Conservation (phyloP, 345 rosid species). For the Gossypium thurberi region DNA sequence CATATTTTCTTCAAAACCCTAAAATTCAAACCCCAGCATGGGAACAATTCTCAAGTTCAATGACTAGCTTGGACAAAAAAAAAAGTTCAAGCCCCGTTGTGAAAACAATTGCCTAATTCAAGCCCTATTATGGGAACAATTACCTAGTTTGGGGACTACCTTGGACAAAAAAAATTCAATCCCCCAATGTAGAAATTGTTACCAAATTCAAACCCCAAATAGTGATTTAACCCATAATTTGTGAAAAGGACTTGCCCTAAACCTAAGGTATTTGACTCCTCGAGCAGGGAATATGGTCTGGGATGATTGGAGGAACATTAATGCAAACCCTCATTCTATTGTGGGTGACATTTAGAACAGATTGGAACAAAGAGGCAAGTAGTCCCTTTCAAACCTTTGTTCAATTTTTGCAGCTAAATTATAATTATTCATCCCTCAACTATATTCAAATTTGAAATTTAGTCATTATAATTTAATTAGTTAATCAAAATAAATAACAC, state of each 20-base stretch:
- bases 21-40: too few relatives aligned
- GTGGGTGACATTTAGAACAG: conserved; percentile 40
- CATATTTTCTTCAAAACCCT: too few relatives aligned
- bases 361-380: conserved; percentile 52
- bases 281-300: conserved; percentile 53
- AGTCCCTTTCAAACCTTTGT: background rate
- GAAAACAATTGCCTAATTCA: too few relatives aligned
- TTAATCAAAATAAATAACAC: too few relatives aligned
- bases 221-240: background rate
- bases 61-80: too few relatives aligned
- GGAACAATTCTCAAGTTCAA: too few relatives aligned
- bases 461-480: background rate
- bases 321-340: conserved; percentile 50
- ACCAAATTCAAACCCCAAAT: too few relatives aligned
- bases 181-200: too few relatives aligned
- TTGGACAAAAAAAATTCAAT: too few relatives aligned
- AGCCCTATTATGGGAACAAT: too few relatives aligned
- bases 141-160: too few relatives aligned
- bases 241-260: background rate
- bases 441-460: background rate
- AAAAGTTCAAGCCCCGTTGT: too few relatives aligned
- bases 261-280: background rate
- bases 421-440: background rate
- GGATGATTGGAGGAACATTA: conserved; percentile 56
- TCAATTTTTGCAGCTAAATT: background rate